phyloP scores from a whole-genome alignment of 2,329 filamentous ascomycete species.

The Periconia sp. region DNA sequence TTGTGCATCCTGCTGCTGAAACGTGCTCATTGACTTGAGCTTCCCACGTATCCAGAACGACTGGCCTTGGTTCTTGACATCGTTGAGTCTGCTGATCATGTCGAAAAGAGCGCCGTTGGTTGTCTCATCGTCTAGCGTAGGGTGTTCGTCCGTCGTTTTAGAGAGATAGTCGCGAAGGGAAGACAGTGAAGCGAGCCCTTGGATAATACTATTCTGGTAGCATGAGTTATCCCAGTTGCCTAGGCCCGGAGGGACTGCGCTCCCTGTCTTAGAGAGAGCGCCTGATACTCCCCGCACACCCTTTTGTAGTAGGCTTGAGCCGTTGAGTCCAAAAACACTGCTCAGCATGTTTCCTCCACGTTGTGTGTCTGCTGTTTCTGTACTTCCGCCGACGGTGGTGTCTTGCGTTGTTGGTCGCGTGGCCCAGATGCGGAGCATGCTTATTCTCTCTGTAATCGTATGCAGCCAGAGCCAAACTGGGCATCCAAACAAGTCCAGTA shows the following conservation, averaged over 20 bases:
- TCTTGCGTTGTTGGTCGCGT: constrained; percentile 9
- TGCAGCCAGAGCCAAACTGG: constrained; percentile 56
- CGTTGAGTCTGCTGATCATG: constrained; percentile 73
- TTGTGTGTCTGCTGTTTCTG: constrained; percentile 25
- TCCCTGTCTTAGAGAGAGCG: constrained; percentile 39
- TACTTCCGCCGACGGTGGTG: constrained; percentile 17
- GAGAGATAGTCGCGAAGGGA: constrained; percentile 71
- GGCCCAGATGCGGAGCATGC: constrained; percentile 10
- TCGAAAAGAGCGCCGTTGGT: constrained; percentile 65
- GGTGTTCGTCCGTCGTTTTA: constrained; percentile 36
- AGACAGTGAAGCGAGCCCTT: constrained; percentile 75
- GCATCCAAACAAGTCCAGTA: constrained; percentile 34
- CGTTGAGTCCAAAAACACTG: constrained; percentile 46
- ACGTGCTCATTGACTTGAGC: constrained; percentile 91
- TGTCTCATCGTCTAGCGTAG: constrained; percentile 45
- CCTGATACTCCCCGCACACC: constrained; percentile 42
- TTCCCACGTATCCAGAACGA: constrained; percentile 82
- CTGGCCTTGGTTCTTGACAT: constrained; percentile 72
- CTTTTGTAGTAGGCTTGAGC: constrained; percentile 44
- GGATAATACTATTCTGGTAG: constrained; percentile 96
- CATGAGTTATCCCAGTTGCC: constrained; percentile 96
- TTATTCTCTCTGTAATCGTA: constrained; percentile 40
- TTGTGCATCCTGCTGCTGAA: constrained; percentile 96
- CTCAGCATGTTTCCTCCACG: constrained; percentile 30
- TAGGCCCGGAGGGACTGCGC: constrained; percentile 64